Percentiles rank a stretch among this genome's conserved stretches.
phyloP scores from a whole-genome alignment of 2,329 filamentous ascomycete species.

The Aspergillus fumigatus region DNA sequence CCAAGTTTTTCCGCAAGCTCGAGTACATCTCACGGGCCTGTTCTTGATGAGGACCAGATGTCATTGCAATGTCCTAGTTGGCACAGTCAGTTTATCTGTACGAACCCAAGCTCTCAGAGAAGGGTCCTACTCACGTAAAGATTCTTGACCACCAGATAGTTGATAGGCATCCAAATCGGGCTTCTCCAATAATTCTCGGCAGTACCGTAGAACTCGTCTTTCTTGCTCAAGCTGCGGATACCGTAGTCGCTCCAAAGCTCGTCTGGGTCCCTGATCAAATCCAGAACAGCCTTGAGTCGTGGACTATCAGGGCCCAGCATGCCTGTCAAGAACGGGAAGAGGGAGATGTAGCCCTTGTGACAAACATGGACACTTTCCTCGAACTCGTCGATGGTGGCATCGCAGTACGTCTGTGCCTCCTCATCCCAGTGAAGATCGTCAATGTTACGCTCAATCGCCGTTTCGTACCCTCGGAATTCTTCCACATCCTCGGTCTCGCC shows the following conservation, averaged over 20 bases:
- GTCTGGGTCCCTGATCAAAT: slow-evolving; percentile 72
- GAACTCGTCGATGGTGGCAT: slow-evolving; percentile 90
- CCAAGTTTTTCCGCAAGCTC: slow-evolving; percentile 73
- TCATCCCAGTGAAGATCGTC: slow-evolving; percentile 92
- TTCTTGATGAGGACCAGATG: slow-evolving; percentile 60
- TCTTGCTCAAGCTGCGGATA: slow-evolving; percentile 82
- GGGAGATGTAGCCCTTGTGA: slow-evolving; percentile 91
- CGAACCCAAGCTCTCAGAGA: slow-evolving; percentile 2
- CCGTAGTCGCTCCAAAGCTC: slow-evolving; percentile 88
- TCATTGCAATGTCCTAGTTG: slow-evolving; percentile 59
- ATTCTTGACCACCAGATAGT: slow-evolving; percentile 78
- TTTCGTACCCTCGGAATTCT: slow-evolving; percentile 66
- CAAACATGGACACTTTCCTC: slow-evolving; percentile 87
- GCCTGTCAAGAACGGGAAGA: slow-evolving; percentile 88
- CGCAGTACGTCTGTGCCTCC: slow-evolving; percentile 77
- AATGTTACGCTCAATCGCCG: slow-evolving; percentile 78
- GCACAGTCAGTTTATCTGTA: slow-evolving; percentile 11
- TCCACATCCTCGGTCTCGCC: slow-evolving; percentile 69
- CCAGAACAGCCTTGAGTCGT: slow-evolving; percentile 68
- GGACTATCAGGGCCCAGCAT: slow-evolving; percentile 69
- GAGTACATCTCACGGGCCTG: slow-evolving; percentile 71
- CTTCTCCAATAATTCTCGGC: slow-evolving; percentile 97
- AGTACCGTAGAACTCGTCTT: slow-evolving; percentile 77
- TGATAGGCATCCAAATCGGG: slow-evolving; percentile 94
- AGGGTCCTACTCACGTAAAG: slow-evolving; percentile 61